Evolutionary conservation across 1,284 basidiomycete genomes (phyloP).

Genomic region (Sparassis latifolia): DNA sequence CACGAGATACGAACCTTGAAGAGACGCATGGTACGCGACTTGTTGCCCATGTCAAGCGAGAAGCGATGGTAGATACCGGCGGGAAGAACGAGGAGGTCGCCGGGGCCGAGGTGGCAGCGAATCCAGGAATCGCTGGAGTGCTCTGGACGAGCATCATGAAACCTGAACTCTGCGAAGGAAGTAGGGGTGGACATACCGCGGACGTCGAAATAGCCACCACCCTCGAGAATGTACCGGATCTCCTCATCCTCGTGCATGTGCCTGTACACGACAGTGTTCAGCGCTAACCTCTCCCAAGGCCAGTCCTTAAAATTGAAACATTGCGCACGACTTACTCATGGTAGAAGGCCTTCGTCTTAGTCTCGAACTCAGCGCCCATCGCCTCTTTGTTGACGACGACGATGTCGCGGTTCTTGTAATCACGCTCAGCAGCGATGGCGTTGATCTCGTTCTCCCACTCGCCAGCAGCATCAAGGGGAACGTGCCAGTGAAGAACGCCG

Average conservation of each 20-base stretch:
- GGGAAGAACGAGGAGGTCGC: conserved; percentile 72
- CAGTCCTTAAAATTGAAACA: not conserved
- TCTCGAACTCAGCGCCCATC: conserved; percentile 73
- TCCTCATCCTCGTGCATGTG: conserved; percentile 92
- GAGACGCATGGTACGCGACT: conserved; percentile 67
- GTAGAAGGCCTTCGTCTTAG: conserved; percentile 76
- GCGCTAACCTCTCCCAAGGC: no score
- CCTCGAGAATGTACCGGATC: conserved; percentile 78
- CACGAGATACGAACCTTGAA: conserved; percentile 52
- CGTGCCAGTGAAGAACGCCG: conserved; percentile 56
- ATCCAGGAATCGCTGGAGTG: conserved; percentile 64
- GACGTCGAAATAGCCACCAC: conserved; percentile 83
- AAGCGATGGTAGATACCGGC: conserved; percentile 85
- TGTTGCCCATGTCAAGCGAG: conserved; percentile 67
- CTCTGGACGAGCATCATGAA: conserved; percentile 27
- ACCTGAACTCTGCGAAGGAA: not conserved
- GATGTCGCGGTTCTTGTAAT: conserved; percentile 74
- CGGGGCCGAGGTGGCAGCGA: conserved; percentile 58
- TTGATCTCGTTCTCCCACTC: conserved; percentile 47
- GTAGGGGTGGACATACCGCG: conserved; percentile 41
- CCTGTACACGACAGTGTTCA: conserved; percentile 28
- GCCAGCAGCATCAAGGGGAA: conserved; percentile 47
- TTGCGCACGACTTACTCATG: conserved; percentile 50
- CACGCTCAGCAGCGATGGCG: conserved; percentile 53
- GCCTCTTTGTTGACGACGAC: conserved; percentile 71